phyloP scores from a whole-genome alignment of 2,329 filamentous ascomycete species.

The Apiospora aurea region DNA sequence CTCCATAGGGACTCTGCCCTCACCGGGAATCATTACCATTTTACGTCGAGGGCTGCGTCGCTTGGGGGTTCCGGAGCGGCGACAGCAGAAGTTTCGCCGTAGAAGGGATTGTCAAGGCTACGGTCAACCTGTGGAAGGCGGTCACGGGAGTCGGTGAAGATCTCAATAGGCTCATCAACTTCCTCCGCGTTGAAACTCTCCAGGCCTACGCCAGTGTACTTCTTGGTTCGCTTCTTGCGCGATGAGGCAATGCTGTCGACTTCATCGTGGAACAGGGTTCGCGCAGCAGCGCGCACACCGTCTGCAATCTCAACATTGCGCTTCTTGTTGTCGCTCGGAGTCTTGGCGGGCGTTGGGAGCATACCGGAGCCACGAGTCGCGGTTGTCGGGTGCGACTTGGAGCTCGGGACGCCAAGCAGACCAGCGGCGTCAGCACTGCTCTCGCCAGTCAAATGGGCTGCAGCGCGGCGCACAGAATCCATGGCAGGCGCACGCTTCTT shows the following conservation, averaged over 20 bases:
- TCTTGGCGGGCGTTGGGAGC: constrained; percentile 82
- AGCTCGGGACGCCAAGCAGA: constrained; percentile 45
- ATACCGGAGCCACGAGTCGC: constrained; percentile 55
- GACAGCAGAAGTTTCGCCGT: constrained; percentile 52
- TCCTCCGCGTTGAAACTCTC: constrained; percentile 66
- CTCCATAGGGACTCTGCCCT: constrained; percentile 65
- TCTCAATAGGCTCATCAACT: constrained; percentile 67
- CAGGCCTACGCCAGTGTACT: constrained; percentile 61
- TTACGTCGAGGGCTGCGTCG: constrained; percentile 61
- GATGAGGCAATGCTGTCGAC: constrained; percentile 63
- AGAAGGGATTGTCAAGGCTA: constrained; percentile 77
- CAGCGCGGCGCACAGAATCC: constrained; percentile 56
- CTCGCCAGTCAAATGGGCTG: constrained; percentile 52
- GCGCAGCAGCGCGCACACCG: constrained; percentile 61
- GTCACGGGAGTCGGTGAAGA: constrained; percentile 83
- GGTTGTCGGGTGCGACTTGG: constrained; percentile 39
- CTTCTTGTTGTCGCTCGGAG: constrained; percentile 66
- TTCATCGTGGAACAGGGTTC: constrained; percentile 68
- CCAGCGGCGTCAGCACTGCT: constrained; percentile 51
- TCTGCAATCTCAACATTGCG: constrained; percentile 57
- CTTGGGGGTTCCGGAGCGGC: constrained; percentile 50
- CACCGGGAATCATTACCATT: constrained; percentile 61
- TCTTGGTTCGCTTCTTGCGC: constrained; percentile 64
- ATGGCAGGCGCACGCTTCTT: constrained; percentile 58
- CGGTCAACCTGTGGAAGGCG: constrained; percentile 72